Base-by-base conservation (phyloP, 2,329 filamentous ascomycete species). In the Elsinoe batatas region DNA sequence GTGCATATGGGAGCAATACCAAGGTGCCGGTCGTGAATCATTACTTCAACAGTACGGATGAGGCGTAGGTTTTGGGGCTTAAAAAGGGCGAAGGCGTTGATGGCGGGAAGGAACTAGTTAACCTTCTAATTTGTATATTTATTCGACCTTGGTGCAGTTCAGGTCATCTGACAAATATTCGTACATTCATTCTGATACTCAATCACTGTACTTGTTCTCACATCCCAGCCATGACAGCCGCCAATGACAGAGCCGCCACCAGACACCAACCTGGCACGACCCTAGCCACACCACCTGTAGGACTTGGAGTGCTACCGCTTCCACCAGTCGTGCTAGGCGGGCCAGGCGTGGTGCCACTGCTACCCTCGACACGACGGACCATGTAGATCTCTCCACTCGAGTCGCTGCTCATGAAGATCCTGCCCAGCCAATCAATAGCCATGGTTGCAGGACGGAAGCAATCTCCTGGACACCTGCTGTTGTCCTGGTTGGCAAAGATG, bases 401-500 rank as follows among this genome's bases (percentile, higher is more conserved):
- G 65, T 87, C 84, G 3, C 77, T 81, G 56, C 73, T 79, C 72
- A 85, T 77, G 68, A 79, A 87, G 7, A 87, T 68, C 5, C 83
- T 71, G 6, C 76, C 79, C 40, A 74, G 62, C 7, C 60, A 60
- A 65, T 77, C 74, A 65, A 72, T 76, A 0, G 74, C 75, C 5
- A 87, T 69, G 1, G 81, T 80, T 1, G 81, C 81, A 22, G 83
- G 83, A 2, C 83, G 74, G 69, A 87, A 82, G 67, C 83, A 87
- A 3, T 65, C 64, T 40, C 71, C 69, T 0, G 80, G 81, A 58
- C 83, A 86, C 3, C 66, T 65, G 10, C 69, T 68, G 4, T 76
- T 68, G 61, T 84, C 74, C 1, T 69, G 61, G 61, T 84, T 85
- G 54, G 72, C 69, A 26, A 87, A 69, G 57, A 87, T 72, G 58